Percentiles rank a stretch among this genome's conserved stretches.
Evolutionary conservation across 2,329 filamentous ascomycete genomes (phyloP).

Genomic region (Alternaria postmessia): DNA sequence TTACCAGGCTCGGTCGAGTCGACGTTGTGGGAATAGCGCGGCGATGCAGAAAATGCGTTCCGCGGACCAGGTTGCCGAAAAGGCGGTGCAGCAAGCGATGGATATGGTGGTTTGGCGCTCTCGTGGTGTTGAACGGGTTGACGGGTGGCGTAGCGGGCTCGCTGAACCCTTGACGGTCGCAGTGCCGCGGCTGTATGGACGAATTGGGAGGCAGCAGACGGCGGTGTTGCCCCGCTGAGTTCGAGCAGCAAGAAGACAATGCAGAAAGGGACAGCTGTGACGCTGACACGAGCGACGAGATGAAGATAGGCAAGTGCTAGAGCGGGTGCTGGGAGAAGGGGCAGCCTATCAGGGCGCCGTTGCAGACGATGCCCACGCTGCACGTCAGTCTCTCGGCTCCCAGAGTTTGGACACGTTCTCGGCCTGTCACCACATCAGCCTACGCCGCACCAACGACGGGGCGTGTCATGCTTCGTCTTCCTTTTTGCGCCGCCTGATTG

Average conservation of each 20-base stretch:
- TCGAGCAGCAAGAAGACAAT: not conserved
- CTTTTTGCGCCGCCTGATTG: constrained; percentile 23
- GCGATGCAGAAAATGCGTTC: constrained; percentile 13
- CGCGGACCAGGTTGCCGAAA: constrained; percentile 6
- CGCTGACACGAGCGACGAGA: constrained; percentile 6
- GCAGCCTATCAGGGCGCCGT: constrained; percentile 27
- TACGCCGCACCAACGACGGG: constrained; percentile 17
- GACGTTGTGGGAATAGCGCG: constrained; percentile 29
- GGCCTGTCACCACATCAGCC: constrained; percentile 14
- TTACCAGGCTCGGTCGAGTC: constrained; percentile 28
- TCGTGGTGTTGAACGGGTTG: constrained; percentile 28
- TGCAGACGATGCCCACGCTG: constrained; percentile 9
- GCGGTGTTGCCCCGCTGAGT: constrained; percentile 6
- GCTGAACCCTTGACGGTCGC: not conserved
- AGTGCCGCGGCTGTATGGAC: constrained; percentile 6
- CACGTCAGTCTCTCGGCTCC: constrained; percentile 6
- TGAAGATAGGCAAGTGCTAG: constrained; percentile 6
- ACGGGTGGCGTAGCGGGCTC: constrained; percentile 8
- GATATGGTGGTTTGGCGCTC: constrained; percentile 15
- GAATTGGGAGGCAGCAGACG: not conserved
- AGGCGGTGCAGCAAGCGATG: constrained; percentile 7
- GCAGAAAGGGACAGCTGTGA: constrained; percentile 1
- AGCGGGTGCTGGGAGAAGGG: constrained; percentile 15
- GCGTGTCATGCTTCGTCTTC: constrained; percentile 13
- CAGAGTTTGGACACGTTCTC: constrained; percentile 2